A percentile compares a stretch with the other conserved stretches of the same genome.
These are phyloP conservation scores for Leucocoprinus leucothites DNA, from an alignment of 768 basidiomycete genomes.

Conservation along the genomic window DNA sequence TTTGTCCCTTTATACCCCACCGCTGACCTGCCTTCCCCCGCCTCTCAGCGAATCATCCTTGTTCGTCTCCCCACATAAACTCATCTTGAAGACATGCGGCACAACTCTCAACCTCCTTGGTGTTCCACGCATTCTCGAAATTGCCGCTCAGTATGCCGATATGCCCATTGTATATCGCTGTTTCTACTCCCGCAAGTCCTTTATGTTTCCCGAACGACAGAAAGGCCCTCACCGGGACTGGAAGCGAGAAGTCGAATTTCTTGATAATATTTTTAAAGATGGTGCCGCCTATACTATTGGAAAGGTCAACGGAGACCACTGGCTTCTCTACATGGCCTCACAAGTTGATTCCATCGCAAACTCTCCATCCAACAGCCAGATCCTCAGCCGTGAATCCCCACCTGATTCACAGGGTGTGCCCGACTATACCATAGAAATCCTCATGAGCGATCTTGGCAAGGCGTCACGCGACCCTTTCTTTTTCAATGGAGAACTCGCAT, in stretches of 20 bases:
- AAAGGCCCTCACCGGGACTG: slow-evolving; percentile 90
- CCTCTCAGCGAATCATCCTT: slow-evolving; percentile 89
- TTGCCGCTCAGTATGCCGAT: slow-evolving; percentile 70
- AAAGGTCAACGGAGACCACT: slow-evolving; percentile 97
- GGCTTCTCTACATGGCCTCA: slow-evolving; percentile 90
- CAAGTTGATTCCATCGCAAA: slow-evolving; percentile 35
- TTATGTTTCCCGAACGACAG: slow-evolving; percentile 99
- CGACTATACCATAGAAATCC: slow-evolving; percentile 96
- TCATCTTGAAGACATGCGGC: slow-evolving; percentile 98
- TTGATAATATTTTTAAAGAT: slow-evolving; percentile 85
- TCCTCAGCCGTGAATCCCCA: slow-evolving; percentile 13
- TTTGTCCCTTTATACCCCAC: slow-evolving; percentile 9
- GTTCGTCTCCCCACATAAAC: slow-evolving; percentile 90
- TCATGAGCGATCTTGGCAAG: slow-evolving; percentile 89
- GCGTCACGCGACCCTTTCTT: slow-evolving; percentile 79
- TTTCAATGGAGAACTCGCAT: slow-evolving; percentile 30
- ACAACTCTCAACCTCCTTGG: slow-evolving; percentile 97
- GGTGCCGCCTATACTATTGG: slow-evolving; percentile 96
- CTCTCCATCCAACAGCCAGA: slow-evolving; percentile 12
- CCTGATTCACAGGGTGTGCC: slow-evolving; percentile 26
- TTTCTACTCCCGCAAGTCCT: slow-evolving; percentile 98
- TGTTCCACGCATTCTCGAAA: slow-evolving; percentile 90
- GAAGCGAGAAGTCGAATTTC: slow-evolving; percentile 87
- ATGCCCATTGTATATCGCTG: slow-evolving; percentile 78
- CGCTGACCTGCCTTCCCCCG: slow-evolving; percentile 12